phyloP scores from a whole-genome alignment of 1,139 yeast genomes.

The Casaregolazyma suthepensis region DNA sequence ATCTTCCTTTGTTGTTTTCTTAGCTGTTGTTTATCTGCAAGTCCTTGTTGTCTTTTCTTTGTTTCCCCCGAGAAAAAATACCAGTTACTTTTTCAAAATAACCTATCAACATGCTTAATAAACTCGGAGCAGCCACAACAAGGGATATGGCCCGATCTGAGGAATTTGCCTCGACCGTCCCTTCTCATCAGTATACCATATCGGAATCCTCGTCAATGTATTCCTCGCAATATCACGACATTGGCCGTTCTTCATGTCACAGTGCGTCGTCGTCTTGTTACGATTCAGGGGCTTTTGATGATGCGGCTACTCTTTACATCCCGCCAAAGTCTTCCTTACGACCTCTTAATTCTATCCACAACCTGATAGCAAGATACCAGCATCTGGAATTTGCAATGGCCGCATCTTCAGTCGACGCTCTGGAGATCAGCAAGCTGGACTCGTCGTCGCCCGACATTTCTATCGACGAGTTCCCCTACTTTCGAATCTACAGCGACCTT shows the following conservation, averaged over 20 bases:
- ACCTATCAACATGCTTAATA: background rate
- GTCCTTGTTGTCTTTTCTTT: background rate
- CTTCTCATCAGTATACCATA: background rate
- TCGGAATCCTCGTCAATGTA: background rate
- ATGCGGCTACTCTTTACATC: background rate
- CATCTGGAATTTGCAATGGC: background rate
- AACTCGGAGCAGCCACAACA: background rate
- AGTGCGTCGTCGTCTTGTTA: background rate
- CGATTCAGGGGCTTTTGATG: background rate
- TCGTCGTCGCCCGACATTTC: background rate
- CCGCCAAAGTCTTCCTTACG: slow-evolving; percentile 9
- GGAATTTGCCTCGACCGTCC: background rate
- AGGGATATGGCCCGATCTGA: background rate
- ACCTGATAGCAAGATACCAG: background rate
- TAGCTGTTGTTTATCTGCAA: background rate
- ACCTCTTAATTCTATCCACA: background rate
- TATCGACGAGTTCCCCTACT: background rate
- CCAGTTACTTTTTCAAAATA: background rate
- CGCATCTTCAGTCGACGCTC: background rate
- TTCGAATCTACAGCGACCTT: background rate
- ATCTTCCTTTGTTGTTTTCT: background rate
- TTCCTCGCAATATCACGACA: background rate
- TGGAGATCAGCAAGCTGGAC: background rate
- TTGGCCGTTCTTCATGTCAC: background rate
- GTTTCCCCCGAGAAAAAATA: background rate